Base-by-base conservation (phyloP, 768 basidiomycete species). In the Sutorius australiensis region DNA sequence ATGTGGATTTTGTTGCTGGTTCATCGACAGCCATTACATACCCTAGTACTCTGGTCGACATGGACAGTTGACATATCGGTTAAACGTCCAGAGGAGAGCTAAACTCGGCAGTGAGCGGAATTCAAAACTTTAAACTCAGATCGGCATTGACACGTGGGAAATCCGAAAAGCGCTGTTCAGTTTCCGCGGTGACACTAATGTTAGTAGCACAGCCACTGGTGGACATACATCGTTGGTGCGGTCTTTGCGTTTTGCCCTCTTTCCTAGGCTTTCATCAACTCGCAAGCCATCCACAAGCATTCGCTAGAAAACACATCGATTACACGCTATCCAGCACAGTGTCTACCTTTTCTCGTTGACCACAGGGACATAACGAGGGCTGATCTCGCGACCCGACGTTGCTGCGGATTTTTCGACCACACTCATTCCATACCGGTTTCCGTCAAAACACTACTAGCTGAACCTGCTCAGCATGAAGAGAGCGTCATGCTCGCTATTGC, bases 401-500 rank as follows among this genome's bases (percentile, higher is more conserved):
- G 45, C 63, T 65, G 56, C 59, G 51, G 48, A 66, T 59, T 62
- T 61, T 61, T 50, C 46, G 59, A 66, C 61, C 39, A 57, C 68
- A 42, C 39, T 61, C 64, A 37, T 65, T 60, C 54, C 46, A 42
- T 34, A 34, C 56, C 33, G 12, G 36, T 54, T 41, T 52, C 41
- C 16, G 33, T 54, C 28, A 51, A 21, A 40, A 31, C 41, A 48
- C 36, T 39, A 28, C 47, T 50, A 54, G 47, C 11, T 37, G 40
- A 38, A 63, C 42, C 51, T 55, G 50, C 42, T 50, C 56, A 60
- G 56, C 53, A 62, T 67, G 62, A 61, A 66, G 51, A 55, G 57
- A 40, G 40, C 57, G 50, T 53, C 48, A 27, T 59, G 55, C 16
- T 54, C 61, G 36, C 57, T 74, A 30, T 46, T 72, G 28, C 45